Percentiles rank a stretch among this genome's conserved stretches.
Evolutionary conservation across 768 basidiomycete species (phyloP).

Genomic region (Rubroboletus pulcherrimus): DNA sequence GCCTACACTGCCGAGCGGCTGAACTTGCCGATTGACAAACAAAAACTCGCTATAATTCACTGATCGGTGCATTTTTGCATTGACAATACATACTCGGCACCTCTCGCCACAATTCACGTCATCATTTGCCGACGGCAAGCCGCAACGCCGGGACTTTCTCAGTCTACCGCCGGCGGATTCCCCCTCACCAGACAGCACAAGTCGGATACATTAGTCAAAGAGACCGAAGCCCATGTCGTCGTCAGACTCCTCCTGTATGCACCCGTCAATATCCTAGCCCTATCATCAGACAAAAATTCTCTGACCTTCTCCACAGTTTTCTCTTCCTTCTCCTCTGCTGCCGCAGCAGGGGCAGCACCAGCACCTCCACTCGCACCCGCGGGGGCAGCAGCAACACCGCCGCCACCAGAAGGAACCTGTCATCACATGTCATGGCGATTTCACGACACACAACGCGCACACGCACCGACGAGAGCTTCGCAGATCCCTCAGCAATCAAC

Average conservation of each 20-base stretch:
- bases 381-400: slow-evolving; percentile 53
- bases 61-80: neutral
- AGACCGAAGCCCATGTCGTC: slow-evolving; percentile 99
- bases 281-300: slow-evolving; percentile 7
- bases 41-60: neutral
- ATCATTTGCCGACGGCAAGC: slow-evolving; percentile 27
- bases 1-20: neutral
- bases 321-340: slow-evolving; percentile 75
- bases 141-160: slow-evolving; percentile 3
- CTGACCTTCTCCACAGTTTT: slow-evolving; percentile 87
- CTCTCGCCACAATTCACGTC: slow-evolving; percentile 11
- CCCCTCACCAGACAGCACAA: neutral
- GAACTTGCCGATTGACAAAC: neutral
- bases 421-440: slow-evolving; percentile 3
- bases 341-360: slow-evolving; percentile 49
- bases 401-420: slow-evolving; percentile 91
- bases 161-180: slow-evolving; percentile 18
- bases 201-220: slow-evolving; percentile 69
- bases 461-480: slow-evolving; percentile 91
- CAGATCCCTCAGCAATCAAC: slow-evolving; percentile 89
- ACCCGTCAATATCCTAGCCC: slow-evolving; percentile 1
- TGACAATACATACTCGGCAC: slow-evolving; percentile 18
- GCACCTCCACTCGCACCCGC: slow-evolving; percentile 47
- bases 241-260: slow-evolving; percentile 80
- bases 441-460: neutral